phyloP scores from a whole-genome alignment of 805 yeast genomes.

The Cyberlindnera nakhonratchasimensis region DNA sequence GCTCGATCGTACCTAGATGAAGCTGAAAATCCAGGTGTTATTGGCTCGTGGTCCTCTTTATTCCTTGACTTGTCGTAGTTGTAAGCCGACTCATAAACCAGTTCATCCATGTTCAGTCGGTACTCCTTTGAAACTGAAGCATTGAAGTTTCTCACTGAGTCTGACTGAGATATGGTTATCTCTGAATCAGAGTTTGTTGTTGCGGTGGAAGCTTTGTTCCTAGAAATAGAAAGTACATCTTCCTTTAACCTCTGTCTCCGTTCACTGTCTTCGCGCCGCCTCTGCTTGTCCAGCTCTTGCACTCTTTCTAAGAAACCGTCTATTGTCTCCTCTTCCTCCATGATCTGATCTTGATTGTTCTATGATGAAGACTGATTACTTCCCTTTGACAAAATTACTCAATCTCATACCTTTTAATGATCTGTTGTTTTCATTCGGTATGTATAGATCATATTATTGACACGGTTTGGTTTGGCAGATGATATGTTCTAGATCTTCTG shows the following conservation, averaged over 20 bases:
- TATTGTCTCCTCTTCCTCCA: constrained; percentile 10
- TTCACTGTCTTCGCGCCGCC: constrained; percentile 5
- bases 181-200: not conserved
- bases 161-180: constrained; percentile 13
- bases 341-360: not conserved
- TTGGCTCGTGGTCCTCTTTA: not conserved
- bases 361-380: not conserved
- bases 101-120: constrained; percentile 38
- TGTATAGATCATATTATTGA: not conserved
- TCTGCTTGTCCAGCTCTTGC: constrained; percentile 16
- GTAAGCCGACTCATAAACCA: constrained; percentile 63
- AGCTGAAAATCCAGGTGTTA: not conserved
- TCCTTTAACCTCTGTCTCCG: constrained; percentile 7
- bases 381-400: no score
- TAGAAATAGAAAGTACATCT: not conserved
- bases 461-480: not conserved
- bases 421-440: not conserved
- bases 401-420: not conserved
- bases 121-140: constrained; percentile 41
- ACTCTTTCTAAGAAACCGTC: constrained; percentile 18
- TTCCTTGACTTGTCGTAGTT: constrained; percentile 41
- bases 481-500: not conserved
- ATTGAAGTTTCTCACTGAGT: constrained; percentile 18
- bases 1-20: not conserved
- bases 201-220: no score